Evolutionary conservation across 106 monocot species (phyloP).

Genomic region (Dendrobium huoshanense): DNA sequence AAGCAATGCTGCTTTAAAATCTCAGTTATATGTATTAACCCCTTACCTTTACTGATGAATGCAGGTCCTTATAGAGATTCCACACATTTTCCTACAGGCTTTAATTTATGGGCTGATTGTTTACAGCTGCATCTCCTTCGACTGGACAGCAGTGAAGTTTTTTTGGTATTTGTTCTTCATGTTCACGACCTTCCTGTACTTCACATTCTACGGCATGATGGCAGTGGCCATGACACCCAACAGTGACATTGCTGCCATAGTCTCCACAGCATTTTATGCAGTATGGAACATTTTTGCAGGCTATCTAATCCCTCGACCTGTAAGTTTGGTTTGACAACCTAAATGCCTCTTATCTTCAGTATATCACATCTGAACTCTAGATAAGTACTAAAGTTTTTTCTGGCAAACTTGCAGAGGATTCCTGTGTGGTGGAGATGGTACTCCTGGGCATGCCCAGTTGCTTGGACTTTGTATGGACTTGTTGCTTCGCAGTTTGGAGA

Average conservation of each 20-base stretch:
- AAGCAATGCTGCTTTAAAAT: background rate
- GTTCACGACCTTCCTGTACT: slow-evolving; percentile 10
- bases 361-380: background rate
- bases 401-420: slow-evolving; percentile 16
- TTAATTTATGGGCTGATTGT: slow-evolving; percentile 8
- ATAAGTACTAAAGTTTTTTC: background rate
- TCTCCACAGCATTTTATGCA: slow-evolving; percentile 10
- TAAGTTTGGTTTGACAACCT: background rate
- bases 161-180: slow-evolving; percentile 14
- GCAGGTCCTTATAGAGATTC: slow-evolving; percentile 4
- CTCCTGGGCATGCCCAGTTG: slow-evolving; percentile 22
- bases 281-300: slow-evolving; percentile 15
- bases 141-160: slow-evolving; percentile 8
- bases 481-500: slow-evolving; percentile 24
- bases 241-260: slow-evolving; percentile 10
- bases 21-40: background rate
- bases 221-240: slow-evolving; percentile 14
- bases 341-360: background rate
- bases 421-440: slow-evolving; percentile 35
- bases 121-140: slow-evolving; percentile 3
- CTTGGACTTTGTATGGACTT: slow-evolving; percentile 25
- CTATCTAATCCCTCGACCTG: slow-evolving; percentile 7
- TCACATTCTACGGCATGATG: slow-evolving; percentile 15
- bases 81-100: background rate
- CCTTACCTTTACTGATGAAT: background rate